phyloP scores from a whole-genome alignment of 805 yeast genomes.

The Diddensiella caesifluorescens region DNA sequence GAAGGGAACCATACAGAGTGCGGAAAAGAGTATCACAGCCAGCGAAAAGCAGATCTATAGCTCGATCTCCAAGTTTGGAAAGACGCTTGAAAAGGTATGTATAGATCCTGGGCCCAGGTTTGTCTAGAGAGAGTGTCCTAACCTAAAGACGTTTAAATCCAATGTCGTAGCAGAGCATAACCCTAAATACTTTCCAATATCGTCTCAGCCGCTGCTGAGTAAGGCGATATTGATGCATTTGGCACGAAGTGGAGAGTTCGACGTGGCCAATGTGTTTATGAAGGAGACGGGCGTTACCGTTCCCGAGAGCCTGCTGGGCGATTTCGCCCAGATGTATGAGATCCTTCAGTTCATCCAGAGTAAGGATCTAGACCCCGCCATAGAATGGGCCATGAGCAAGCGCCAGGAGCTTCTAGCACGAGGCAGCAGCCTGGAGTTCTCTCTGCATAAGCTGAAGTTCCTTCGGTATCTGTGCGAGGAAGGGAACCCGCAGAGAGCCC shows the following conservation, averaged over 20 bases:
- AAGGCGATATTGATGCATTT: slow-evolving; percentile 44
- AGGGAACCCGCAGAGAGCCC: slow-evolving; percentile 25
- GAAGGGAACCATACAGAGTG: slow-evolving; percentile 12
- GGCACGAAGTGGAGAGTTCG: slow-evolving; percentile 43
- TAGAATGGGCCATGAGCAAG: slow-evolving; percentile 41
- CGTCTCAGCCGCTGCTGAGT: slow-evolving; percentile 27
- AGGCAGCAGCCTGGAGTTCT: slow-evolving; percentile 43
- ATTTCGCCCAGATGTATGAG: slow-evolving; percentile 40
- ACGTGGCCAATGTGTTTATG: slow-evolving; percentile 31
- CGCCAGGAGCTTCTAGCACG: slow-evolving; percentile 28
- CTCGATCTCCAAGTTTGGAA: slow-evolving; percentile 29
- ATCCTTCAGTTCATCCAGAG: slow-evolving; percentile 37
- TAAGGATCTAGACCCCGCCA: slow-evolving; percentile 41
- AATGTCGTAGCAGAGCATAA: slow-evolving; percentile 14
- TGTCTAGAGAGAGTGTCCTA: slow-evolving; percentile 1
- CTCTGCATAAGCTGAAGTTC: slow-evolving; percentile 41
- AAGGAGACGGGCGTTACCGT: slow-evolving; percentile 31
- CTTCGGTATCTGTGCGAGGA: slow-evolving; percentile 26
- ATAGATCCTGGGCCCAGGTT: slow-evolving; percentile 1
- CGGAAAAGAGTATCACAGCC: slow-evolving; percentile 20
- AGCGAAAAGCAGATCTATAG: slow-evolving; percentile 28
- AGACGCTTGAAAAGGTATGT: slow-evolving; percentile 29
- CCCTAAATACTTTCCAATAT: slow-evolving; percentile 11
- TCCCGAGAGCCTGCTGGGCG: slow-evolving; percentile 31
- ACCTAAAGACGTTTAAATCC: slow-evolving; percentile 9